Percentiles rank a stretch among this genome's conserved stretches.
Conservation (phyloP, 768 basidiomycete genomes). For the Auricularia sp. region DNA sequence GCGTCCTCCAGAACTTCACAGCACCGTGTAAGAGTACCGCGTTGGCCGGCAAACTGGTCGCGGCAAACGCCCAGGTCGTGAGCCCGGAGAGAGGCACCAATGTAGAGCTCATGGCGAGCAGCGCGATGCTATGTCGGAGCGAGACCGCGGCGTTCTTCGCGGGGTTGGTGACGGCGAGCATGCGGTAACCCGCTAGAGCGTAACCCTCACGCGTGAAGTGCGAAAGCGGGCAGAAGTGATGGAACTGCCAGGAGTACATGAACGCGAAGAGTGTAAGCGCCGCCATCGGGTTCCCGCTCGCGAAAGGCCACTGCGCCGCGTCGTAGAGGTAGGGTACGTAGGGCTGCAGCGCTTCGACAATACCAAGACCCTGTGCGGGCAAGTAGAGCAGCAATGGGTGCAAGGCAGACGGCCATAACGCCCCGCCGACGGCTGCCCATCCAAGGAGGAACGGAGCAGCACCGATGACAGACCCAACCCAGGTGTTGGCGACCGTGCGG, state of each 20-base stretch:
- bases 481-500: slow-evolving; percentile 73
- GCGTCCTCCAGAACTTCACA: slow-evolving; percentile 60
- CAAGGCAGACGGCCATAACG: slow-evolving; percentile 51
- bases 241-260: slow-evolving; percentile 96
- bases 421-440: slow-evolving; percentile 90
- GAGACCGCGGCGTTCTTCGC: slow-evolving; percentile 74
- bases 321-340: slow-evolving; percentile 29
- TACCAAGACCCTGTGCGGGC: slow-evolving; percentile 25
- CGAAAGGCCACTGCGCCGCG: slow-evolving; percentile 23
- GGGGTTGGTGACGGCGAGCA: slow-evolving; percentile 79
- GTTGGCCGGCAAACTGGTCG: slow-evolving; percentile 71
- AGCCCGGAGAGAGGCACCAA: slow-evolving; percentile 82
- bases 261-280: slow-evolving; percentile 74
- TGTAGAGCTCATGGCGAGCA: slow-evolving; percentile 68
- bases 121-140: slow-evolving; percentile 67
- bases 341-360: slow-evolving; percentile 12
- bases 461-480: slow-evolving; percentile 90
- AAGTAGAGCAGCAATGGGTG: slow-evolving; percentile 53
- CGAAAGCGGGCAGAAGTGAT: slow-evolving; percentile 92
- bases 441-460: slow-evolving; percentile 93
- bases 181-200: slow-evolving; percentile 85
- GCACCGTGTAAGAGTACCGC: slow-evolving; percentile 56
- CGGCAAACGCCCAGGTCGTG: slow-evolving; percentile 83
- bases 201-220: slow-evolving; percentile 80
- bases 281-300: slow-evolving; percentile 63